Base-by-base conservation (phyloP, 441 rosid genomes). In the Pelargonium myrrhifolium region DNA sequence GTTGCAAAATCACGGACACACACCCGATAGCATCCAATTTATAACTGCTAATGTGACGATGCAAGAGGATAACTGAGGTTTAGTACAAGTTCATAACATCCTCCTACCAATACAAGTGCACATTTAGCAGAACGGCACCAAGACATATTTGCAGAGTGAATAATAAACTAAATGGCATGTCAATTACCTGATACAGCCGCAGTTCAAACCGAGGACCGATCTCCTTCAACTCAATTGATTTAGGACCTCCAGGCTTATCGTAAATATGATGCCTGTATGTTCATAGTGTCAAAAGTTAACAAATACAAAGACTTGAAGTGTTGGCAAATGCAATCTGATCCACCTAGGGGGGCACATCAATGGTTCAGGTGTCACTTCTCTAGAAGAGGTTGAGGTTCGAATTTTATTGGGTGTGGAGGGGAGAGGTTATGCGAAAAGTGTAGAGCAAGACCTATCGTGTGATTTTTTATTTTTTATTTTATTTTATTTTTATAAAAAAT, bases 151-250 rank as follows among this genome's bases (percentile, higher is more conserved):
- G 21, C 8, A 4, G 1, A 2, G 7, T n/a, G 12, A 71, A 71
- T 2, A 24, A 24, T 64, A 3, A 31, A 58, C 42, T 31, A 3
- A 15, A 31, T 37, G 62, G 15, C 47, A 21, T 26, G 26, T 60
- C 28, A 65, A 12, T 65, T 81, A 94, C 98, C 91, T 89, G 89
- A 82, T 89, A 92, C 21, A 86, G 92, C 63, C 86, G 86, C 84
- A 92, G 73, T 75, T 94, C 99, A 66, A 92, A 94, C 26, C 97
- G 81, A 31, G 98, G 99, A 73, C 99, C 99, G 28, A 89, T 77
- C 70, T 92, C 98, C 79, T 82, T 84, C 65, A 94, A 89, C 77
- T 87, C 97, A 24, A 89, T 49, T 20, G 96, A 78, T 75, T 88
- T 92, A 1, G 97, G 96, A 65, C 96, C 96, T 4, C 86, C 91